Percentiles rank a stretch among this genome's conserved stretches.
Evolutionary conservation across 2,329 filamentous ascomycete genomes (phyloP).

Genomic region (Venturia pyrina): DNA sequence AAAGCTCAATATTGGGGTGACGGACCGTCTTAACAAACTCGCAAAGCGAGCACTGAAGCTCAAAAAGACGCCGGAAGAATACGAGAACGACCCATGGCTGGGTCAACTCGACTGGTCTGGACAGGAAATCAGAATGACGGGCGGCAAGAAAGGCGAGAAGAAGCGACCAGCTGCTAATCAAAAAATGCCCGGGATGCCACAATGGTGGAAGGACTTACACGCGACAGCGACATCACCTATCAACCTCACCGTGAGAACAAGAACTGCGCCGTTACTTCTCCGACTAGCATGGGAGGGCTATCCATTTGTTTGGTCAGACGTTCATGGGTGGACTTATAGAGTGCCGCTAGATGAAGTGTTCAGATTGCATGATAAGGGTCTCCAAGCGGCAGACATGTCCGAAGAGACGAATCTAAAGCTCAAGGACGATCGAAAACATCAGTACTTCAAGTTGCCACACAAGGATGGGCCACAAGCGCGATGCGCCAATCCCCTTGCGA

Average conservation of each 20-base stretch:
- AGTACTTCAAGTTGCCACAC: conserved; percentile 90
- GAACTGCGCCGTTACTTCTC: conserved; percentile 76
- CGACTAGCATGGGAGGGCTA: conserved; percentile 81
- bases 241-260: conserved; percentile 71
- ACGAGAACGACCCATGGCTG: conserved; percentile 78
- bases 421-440: conserved; percentile 52
- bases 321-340: conserved; percentile 85
- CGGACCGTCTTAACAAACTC: conserved; percentile 61
- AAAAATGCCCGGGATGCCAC: conserved; percentile 88
- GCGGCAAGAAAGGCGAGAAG: conserved; percentile 85
- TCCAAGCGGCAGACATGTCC: conserved; percentile 66
- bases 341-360: conserved; percentile 43
- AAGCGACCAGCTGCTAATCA: conserved; percentile 75
- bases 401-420: conserved; percentile 61
- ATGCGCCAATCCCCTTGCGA: conserved; percentile 81
- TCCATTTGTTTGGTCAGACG: conserved; percentile 86
- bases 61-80: conserved; percentile 59
- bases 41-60: conserved; percentile 67
- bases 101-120: conserved; percentile 91
- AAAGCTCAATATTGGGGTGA: conserved; percentile 64
- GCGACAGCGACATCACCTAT: conserved; percentile 54
- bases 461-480: conserved; percentile 83
- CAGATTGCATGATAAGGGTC: conserved; percentile 36
- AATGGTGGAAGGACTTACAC: conserved; percentile 94
- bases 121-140: conserved; percentile 83